Conservation (phyloP, 345 rosid genomes). For the Lepidium didymum region DNA sequence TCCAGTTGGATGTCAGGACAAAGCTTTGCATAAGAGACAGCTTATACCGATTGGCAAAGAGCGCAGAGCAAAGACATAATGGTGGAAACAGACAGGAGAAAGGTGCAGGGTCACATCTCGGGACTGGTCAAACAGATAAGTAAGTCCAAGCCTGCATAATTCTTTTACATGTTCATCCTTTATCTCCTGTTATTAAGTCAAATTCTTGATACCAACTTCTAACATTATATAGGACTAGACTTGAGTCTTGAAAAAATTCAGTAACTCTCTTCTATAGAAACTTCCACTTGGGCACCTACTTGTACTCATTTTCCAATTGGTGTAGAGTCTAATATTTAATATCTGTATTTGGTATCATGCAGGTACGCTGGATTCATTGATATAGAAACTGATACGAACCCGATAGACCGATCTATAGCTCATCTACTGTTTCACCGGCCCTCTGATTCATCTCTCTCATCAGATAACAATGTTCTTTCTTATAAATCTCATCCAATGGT, state of each 20-base stretch:
- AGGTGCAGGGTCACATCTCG: slow-evolving; percentile 29
- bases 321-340: neutral
- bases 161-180: neutral
- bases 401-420: slow-evolving; percentile 91
- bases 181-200: neutral
- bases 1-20: slow-evolving; percentile 83
- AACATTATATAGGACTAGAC: neutral
- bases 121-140: slow-evolving; percentile 58
- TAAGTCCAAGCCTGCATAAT: slow-evolving; percentile 27
- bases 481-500: slow-evolving; percentile 49
- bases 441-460: slow-evolving; percentile 42
- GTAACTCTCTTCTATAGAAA: neutral
- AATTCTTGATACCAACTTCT: neutral
- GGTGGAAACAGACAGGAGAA: slow-evolving; percentile 36
- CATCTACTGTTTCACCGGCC: slow-evolving; percentile 90
- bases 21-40: slow-evolving; percentile 92
- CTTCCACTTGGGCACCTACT: neutral
- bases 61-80: slow-evolving; percentile 79
- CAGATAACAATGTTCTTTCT: slow-evolving; percentile 31
- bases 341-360: slow-evolving; percentile 11
- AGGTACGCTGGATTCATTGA: slow-evolving; percentile 66
- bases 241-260: neutral
- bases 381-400: slow-evolving; percentile 84
- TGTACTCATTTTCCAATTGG: neutral
- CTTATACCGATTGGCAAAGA: slow-evolving; percentile 82